Percentiles rank a stretch among this genome's conserved stretches.
Conservation (phyloP, 768 basidiomycete genomes). For the Agrocybe praecox region DNA sequence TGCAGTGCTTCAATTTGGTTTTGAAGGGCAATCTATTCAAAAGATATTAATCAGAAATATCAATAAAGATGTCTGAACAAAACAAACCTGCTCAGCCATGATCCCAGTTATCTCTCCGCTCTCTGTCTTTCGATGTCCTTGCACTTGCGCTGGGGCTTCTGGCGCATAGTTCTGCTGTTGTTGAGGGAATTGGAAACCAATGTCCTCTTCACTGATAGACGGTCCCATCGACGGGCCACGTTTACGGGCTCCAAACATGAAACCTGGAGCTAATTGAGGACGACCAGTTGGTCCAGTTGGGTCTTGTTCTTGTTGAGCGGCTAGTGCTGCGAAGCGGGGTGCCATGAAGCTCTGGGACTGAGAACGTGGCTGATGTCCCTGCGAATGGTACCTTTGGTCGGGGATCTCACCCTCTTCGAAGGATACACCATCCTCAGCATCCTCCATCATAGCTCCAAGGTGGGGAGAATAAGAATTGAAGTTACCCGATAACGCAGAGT, state of each 20-base stretch:
- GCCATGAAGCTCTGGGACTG: slow-evolving; percentile 87
- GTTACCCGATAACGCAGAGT: slow-evolving; percentile 55
- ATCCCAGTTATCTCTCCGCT: slow-evolving; percentile 83
- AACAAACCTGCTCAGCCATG: slow-evolving; percentile 96
- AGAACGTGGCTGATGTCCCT: slow-evolving; percentile 68
- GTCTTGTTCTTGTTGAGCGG: slow-evolving; percentile 75
- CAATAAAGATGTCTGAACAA: slow-evolving; percentile 2
- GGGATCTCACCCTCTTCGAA: slow-evolving; percentile 83
- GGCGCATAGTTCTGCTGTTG: slow-evolving; percentile 51
- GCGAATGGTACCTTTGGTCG: slow-evolving; percentile 52
- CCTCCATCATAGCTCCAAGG: slow-evolving; percentile 84
- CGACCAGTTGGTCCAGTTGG: slow-evolving; percentile 73
- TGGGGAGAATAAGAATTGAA: slow-evolving; percentile 78
- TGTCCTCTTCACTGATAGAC: slow-evolving; percentile 79
- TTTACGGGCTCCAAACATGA: slow-evolving; percentile 84
- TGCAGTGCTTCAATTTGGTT: slow-evolving; percentile 89
- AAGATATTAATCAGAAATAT: background rate
- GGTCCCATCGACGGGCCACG: slow-evolving; percentile 63
- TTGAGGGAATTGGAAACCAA: slow-evolving; percentile 83
- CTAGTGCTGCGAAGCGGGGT: slow-evolving; percentile 85
- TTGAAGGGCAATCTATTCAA: slow-evolving; percentile 79
- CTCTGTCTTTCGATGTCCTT: slow-evolving; percentile 58
- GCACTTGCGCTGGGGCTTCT: slow-evolving; percentile 32
- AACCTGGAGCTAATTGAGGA: slow-evolving; percentile 88
- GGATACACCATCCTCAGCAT: slow-evolving; percentile 63